Percentiles rank a stretch among this genome's conserved stretches.
These are phyloP conservation scores for Xylaria sp. DNA, from an alignment of 2,329 filamentous ascomycete species.

Conservation along the genomic window DNA sequence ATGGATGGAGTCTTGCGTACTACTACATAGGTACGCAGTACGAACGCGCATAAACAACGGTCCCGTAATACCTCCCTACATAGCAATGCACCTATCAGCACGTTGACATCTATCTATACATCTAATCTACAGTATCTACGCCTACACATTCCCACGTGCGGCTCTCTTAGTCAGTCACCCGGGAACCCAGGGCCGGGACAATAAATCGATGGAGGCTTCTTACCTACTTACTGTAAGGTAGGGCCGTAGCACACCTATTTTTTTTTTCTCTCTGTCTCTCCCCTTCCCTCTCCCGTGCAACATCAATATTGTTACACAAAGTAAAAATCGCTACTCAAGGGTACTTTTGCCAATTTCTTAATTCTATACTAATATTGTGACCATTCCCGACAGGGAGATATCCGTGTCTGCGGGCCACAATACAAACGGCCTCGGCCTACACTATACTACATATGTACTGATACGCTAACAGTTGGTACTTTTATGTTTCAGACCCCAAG, in stretches of 20 bases:
- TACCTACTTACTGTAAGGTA: not conserved
- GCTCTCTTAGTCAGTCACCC: slow-evolving; percentile 4
- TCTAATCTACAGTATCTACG: no score
- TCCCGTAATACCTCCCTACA: not conserved
- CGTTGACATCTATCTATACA: not conserved
- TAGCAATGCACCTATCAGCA: not conserved
- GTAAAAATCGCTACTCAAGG: no score
- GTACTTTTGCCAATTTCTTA: no score
- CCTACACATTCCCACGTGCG: slow-evolving; percentile 14
- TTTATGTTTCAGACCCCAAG: no score
- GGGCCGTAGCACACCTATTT: not conserved
- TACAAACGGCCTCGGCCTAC: no score
- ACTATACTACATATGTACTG: no score
- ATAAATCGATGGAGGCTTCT: not conserved
- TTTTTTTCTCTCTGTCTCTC: not conserved
- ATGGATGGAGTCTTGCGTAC: not conserved
- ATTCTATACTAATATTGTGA: no score
- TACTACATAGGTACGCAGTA: no score
- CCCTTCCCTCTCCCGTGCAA: not conserved
- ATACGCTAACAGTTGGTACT: no score
- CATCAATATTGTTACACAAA: no score
- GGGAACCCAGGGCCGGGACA: not conserved
- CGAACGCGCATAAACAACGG: not conserved
- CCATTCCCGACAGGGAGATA: no score
- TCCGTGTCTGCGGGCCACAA: no score